These are phyloP conservation scores for Fusarium solani-melongenae DNA, from an alignment of 2,329 filamentous ascomycete species.

Conservation along the genomic window DNA sequence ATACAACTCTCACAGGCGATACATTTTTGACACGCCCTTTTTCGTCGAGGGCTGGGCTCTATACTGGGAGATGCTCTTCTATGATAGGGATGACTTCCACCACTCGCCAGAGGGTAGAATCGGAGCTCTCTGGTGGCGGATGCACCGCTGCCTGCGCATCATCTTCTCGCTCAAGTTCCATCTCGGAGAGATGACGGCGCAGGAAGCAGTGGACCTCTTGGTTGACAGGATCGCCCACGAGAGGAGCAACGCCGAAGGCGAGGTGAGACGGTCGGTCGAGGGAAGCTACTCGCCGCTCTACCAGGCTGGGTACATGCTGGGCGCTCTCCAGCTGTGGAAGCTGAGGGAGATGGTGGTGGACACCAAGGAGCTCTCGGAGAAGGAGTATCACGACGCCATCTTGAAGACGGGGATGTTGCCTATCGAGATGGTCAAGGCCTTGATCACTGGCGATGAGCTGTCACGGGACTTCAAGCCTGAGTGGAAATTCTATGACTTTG, in stretches of 20 bases:
- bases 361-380: conserved; percentile 12
- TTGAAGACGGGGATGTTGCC: conserved; percentile 21
- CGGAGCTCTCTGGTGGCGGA: conserved; percentile 32
- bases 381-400: conserved; percentile 31
- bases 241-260: conserved; percentile 29
- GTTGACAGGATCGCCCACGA: conserved; percentile 19
- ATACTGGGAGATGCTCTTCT: conserved; percentile 35
- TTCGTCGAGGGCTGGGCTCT: conserved; percentile 32
- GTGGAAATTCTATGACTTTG: conserved; percentile 35
- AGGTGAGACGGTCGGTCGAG: conserved; percentile 25
- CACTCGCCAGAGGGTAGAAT: conserved; percentile 24
- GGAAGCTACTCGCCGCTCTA: conserved; percentile 28
- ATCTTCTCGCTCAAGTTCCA: conserved; percentile 25
- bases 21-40: conserved; percentile 27
- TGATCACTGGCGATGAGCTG: conserved; percentile 17
- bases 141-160: conserved; percentile 28
- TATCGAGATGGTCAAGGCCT: conserved; percentile 33
- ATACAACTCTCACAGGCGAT: conserved; percentile 25
- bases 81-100: conserved; percentile 23
- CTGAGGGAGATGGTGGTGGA: conserved; percentile 25
- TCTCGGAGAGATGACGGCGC: conserved; percentile 28
- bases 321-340: conserved; percentile 27
- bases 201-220: conserved; percentile 23
- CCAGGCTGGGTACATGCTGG: conserved; percentile 31
- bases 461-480: conserved; percentile 17